Percentiles rank a stretch among this genome's conserved stretches.
phyloP scores from a whole-genome alignment of 345 rosid genomes.

The Linum tenue region DNA sequence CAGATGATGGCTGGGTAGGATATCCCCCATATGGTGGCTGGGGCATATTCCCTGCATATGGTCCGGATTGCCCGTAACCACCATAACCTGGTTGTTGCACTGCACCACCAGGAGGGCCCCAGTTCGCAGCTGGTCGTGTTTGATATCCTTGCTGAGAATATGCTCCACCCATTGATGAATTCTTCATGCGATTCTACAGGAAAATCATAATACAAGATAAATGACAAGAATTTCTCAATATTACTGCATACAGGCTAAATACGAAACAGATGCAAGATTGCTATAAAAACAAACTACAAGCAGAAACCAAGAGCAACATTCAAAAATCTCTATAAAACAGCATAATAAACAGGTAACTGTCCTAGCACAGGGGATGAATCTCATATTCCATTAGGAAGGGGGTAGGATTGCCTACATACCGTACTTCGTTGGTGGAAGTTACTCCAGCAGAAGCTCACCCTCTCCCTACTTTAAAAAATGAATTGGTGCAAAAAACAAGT shows the following conservation, averaged over 20 bases:
- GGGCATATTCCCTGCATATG: constrained; percentile 63
- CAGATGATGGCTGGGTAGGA: constrained; percentile 68
- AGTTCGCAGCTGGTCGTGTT: constrained; percentile 66
- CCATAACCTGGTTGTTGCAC: constrained; percentile 77
- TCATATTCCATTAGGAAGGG: constrained; percentile 42
- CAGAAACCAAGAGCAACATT: constrained; percentile 14
- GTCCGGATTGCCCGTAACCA: constrained; percentile 75
- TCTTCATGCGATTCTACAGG: constrained; percentile 87
- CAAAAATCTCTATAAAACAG: constrained; percentile 27
- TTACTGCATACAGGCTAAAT: constrained; percentile 7
- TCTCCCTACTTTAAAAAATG: constrained; percentile 76
- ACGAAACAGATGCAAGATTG: constrained; percentile 9
- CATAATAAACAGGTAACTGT: constrained; percentile 21
- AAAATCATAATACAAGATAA: constrained; percentile 28
- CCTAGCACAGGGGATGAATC: constrained; percentile 37
- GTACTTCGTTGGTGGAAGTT: constrained; percentile 77
- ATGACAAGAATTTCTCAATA: constrained; percentile 14
- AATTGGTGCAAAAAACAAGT: constrained; percentile 59
- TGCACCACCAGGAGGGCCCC: constrained; percentile 64
- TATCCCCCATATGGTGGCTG: constrained; percentile 68
- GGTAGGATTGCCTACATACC: constrained; percentile 95
- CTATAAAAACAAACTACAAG: constrained; percentile 7
- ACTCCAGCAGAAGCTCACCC: constrained; percentile 99
- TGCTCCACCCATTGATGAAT: constrained; percentile 71
- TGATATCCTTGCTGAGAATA: constrained; percentile 89